phyloP scores from a whole-genome alignment of 2,329 filamentous ascomycete species.

The Exophiala oligosperma region DNA sequence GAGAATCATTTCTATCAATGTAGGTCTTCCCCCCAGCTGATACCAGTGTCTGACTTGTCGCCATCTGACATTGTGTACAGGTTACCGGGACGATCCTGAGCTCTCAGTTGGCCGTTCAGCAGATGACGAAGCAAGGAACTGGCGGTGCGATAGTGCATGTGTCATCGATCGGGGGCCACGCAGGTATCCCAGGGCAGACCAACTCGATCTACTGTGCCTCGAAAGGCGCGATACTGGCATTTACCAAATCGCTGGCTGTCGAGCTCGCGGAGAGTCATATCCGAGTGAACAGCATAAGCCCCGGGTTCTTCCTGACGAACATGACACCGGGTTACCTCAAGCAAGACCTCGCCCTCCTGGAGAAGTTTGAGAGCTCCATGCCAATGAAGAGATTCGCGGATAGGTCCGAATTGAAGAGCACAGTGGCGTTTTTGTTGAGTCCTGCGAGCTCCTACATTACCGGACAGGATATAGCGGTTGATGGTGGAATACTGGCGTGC shows the following conservation, averaged over 20 bases:
- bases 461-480: constrained; percentile 47
- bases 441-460: constrained; percentile 51
- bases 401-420: constrained; percentile 40
- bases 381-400: constrained; percentile 33
- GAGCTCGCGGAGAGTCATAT: constrained; percentile 52
- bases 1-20: constrained; percentile 44
- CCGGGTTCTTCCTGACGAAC: constrained; percentile 46
- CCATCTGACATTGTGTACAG: constrained; percentile 41
- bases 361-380: constrained; percentile 3
- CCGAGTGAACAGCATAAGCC: constrained; percentile 49
- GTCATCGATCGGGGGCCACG: constrained; percentile 16
- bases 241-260: constrained; percentile 44
- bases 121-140: constrained; percentile 53
- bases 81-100: constrained; percentile 47
- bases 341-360: constrained; percentile 11
- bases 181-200: constrained; percentile 33
- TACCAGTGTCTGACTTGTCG: background rate
- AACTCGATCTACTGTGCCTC: constrained; percentile 36
- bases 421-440: constrained; percentile 45
- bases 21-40: constrained; percentile 23
- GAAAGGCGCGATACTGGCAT: constrained; percentile 44
- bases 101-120: constrained; percentile 49
- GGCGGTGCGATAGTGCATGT: constrained; percentile 21
- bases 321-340: constrained; percentile 22
- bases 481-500: constrained; percentile 39